phyloP scores from a whole-genome alignment of 2,329 filamentous ascomycete genomes.

The Penicillium occitanis region DNA sequence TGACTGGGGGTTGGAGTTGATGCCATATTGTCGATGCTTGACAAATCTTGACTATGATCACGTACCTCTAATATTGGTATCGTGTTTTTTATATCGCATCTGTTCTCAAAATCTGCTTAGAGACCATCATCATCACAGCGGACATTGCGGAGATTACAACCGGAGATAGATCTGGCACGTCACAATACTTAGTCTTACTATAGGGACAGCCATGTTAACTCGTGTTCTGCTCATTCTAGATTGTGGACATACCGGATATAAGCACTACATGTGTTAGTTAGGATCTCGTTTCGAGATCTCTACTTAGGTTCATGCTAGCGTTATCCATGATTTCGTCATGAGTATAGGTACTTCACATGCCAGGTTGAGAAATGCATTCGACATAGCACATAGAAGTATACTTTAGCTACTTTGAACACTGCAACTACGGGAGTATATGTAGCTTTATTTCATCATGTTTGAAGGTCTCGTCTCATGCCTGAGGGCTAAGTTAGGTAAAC shows the following conservation, averaged over 20 bases:
- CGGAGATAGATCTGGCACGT: neutral
- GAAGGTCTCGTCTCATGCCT: no score
- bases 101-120: neutral
- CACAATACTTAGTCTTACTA: neutral
- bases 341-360: neutral
- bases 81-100: neutral
- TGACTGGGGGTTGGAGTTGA: slow-evolving; percentile 19
- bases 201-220: neutral
- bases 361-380: neutral
- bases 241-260: neutral
- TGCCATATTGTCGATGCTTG: neutral
- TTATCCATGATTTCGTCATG: neutral
- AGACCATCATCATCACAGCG: neutral
- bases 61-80: neutral
- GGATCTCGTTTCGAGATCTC: neutral
- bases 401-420: neutral
- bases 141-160: neutral
- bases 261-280: neutral
- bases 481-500: no score
- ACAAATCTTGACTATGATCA: neutral
- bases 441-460: neutral
- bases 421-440: neutral
- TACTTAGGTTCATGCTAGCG: neutral
- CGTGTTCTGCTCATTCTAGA: neutral
- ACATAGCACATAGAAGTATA: neutral